These are phyloP conservation scores for Nepenthes gracilis DNA, from an alignment of 148 eudicot genomes.

Conservation along the genomic window DNA sequence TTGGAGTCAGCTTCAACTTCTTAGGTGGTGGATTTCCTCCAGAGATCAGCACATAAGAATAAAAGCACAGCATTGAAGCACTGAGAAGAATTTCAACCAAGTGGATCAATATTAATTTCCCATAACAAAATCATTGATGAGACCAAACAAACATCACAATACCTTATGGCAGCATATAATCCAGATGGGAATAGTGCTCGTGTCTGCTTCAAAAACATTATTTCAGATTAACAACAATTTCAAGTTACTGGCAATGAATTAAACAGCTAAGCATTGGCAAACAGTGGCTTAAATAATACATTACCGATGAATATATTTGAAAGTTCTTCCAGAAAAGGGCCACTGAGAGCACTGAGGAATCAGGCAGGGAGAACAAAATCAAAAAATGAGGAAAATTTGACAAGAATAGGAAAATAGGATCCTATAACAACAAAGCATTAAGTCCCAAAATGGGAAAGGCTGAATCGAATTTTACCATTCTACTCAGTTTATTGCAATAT, in stretches of 20 bases:
- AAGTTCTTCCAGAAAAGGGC: conserved; percentile 51
- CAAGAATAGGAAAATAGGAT: no score
- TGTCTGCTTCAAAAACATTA: conserved; percentile 34
- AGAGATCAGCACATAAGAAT: conserved; percentile 66
- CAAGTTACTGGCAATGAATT: conserved; percentile 1
- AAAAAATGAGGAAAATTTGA: background rate
- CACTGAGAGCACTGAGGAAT: conserved; percentile 49
- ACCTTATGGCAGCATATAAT: conserved; percentile 59
- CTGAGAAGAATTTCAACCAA: conserved; percentile 24
- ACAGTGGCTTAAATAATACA: background rate
- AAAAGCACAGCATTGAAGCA: conserved; percentile 80
- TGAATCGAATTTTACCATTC: no score
- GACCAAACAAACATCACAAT: conserved; percentile 3
- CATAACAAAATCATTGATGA: background rate
- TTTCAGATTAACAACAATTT: background rate
- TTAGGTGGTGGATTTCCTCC: conserved; percentile 98
- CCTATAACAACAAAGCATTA: no score
- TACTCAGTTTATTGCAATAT: no score
- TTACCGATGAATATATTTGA: conserved; percentile 19
- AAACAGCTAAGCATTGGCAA: background rate
- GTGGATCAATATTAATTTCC: conserved; percentile 4
- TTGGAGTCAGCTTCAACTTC: conserved; percentile 38
- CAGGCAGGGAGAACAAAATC: conserved; percentile 2
- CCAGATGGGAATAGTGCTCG: conserved; percentile 56
- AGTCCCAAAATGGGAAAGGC: no score